Base-by-base conservation (phyloP, 192 early-diverging fungal genomes). In the Coemansia sp. region DNA sequence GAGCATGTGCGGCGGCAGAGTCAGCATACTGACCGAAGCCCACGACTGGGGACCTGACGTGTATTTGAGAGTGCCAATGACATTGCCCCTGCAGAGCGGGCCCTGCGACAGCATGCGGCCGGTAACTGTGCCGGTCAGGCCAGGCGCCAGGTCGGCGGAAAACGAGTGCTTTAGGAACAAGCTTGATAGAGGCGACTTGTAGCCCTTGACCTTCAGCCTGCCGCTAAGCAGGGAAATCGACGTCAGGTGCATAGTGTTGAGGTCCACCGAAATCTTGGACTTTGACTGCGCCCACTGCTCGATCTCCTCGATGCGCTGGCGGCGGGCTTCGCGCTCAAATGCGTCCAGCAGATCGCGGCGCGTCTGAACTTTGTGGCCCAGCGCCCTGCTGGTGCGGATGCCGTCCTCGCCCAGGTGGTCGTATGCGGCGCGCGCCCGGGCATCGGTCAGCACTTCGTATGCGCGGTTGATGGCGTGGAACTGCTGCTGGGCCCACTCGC, bases 381-480 rank as follows among this genome's bases (percentile, higher is more conserved):
- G 69, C 16, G 84, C 82, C 68, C 71, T 80, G 50, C 62, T 75
- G 17, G 81, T 65, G 32, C 64, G 73, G 21, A 97, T 61, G 31
- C 93, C 94, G 58, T 90, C 85, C 57, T 94, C 92, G n/a, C 94
- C 93, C 43, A 90, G 93, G 37, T 84, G 84, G 67, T 99, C 97
- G 69, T 97, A 99, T 21, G 92, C 85, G 2, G 86, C 83, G 31
- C 94, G 78, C 55, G 84, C 83, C 18, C 84, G 80, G 11, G 83
- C 67, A 71, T 97, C 88, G 11, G 83, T 83, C 11, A 99, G 80
- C 18, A 97, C 86, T 75, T 92, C 88, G 70, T 90, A 88, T 2
- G 90, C 90, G 52, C 81, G 82, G 61, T 87, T 82, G 54, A 90
- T 89, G n/a, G 64, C 56, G 47, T 89, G 85, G 56, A 92, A 92